phyloP scores from a whole-genome alignment of 306 rosid species.

The Senna siamea region DNA sequence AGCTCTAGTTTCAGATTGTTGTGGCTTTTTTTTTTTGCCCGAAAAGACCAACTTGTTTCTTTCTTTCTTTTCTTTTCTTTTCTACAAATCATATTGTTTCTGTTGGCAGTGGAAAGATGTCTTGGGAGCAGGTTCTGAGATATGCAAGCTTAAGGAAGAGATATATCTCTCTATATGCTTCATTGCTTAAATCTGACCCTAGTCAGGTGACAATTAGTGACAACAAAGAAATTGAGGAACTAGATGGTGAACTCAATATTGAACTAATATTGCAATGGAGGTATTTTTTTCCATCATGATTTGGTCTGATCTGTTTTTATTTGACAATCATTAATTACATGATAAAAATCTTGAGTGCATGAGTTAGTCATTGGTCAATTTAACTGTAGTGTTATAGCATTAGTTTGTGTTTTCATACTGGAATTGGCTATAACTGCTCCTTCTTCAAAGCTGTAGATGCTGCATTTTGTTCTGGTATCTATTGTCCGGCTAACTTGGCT shows the following conservation, averaged over 20 bases:
- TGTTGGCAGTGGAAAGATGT: constrained; percentile 87
- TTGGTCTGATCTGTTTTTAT: constrained; percentile 12
- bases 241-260: constrained; percentile 87
- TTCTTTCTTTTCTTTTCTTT: constrained; percentile 21
- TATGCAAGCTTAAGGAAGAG: constrained; percentile 80
- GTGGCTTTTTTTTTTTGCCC: background rate
- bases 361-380: constrained; percentile 23
- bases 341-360: background rate
- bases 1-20: background rate
- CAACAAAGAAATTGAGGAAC: constrained; percentile 78
- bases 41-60: background rate
- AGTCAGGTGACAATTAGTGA: constrained; percentile 65
- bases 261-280: constrained; percentile 98
- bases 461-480: constrained; percentile 6
- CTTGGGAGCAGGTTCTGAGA: constrained; percentile 96
- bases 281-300: constrained; percentile 45
- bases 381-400: constrained; percentile 12
- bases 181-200: constrained; percentile 86
- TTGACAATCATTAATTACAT: constrained; percentile 23
- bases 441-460: constrained; percentile 24
- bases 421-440: background rate
- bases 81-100: constrained; percentile 31
- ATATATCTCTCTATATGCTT: constrained; percentile 83
- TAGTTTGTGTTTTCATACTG: background rate
- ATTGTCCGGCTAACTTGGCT: too few relatives aligned